Evolutionary conservation across 2,329 filamentous ascomycete genomes (phyloP).

Genomic region (Colletotrichum lupini): DNA sequence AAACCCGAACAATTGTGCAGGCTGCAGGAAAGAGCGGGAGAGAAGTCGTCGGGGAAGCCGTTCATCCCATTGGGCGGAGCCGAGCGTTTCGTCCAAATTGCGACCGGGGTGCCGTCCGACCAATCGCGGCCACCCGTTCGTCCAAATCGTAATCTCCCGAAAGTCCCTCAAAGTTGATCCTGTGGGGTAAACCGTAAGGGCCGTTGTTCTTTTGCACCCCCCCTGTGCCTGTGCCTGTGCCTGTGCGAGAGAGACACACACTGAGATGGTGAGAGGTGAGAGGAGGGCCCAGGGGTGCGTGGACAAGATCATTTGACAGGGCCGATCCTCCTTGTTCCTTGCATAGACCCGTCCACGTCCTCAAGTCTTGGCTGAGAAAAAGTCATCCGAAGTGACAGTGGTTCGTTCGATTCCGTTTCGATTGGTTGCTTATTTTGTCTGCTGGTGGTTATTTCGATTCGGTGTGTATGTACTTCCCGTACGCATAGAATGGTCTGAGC

Average conservation of each 20-base stretch:
- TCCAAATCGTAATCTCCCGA: conserved; percentile 30
- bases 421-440: background rate
- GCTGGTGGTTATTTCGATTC: background rate
- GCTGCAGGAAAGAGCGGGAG: too few relatives aligned
- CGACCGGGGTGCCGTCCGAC: background rate
- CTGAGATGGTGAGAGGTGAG: too few relatives aligned
- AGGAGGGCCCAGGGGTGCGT: background rate
- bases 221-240: background rate
- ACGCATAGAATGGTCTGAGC: background rate
- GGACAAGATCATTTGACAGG: background rate
- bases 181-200: too few relatives aligned
- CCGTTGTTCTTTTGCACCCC: background rate
- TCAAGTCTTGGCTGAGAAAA: background rate
- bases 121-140: conserved; percentile 16
- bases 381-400: background rate
- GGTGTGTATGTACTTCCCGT: background rate
- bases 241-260: too few relatives aligned
- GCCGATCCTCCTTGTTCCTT: background rate
- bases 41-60: conserved; percentile 15
- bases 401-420: background rate
- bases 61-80: conserved; percentile 22
- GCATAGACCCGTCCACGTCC: background rate
- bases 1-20: background rate
- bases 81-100: conserved; percentile 32
- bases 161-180: conserved; percentile 27